These are phyloP conservation scores for Hirschioporus abietinus DNA, from an alignment of 768 basidiomycete genomes.

Conservation along the genomic window DNA sequence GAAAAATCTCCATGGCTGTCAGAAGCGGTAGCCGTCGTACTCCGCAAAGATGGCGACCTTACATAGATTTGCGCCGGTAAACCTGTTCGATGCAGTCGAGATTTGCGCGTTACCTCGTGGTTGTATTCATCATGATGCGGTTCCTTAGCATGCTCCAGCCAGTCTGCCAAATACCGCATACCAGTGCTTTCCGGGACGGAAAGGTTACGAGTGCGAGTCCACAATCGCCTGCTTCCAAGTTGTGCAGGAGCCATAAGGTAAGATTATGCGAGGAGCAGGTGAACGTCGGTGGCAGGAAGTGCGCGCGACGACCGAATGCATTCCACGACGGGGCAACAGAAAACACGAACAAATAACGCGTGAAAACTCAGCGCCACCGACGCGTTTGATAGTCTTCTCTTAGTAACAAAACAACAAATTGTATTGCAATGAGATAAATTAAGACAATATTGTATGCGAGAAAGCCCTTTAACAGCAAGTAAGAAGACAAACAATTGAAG, in stretches of 20 bases:
- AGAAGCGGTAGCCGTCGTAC: neutral
- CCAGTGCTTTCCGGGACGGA: neutral
- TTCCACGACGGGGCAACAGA: neutral
- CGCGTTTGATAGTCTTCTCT: neutral
- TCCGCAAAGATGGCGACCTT: neutral
- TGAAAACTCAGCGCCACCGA: neutral
- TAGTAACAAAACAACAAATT: neutral
- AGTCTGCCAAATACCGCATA: neutral
- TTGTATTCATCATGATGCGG: neutral
- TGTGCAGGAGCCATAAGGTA: neutral
- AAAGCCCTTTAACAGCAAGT: neutral
- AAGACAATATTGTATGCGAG: neutral
- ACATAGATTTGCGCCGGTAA: neutral
- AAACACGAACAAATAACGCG: neutral
- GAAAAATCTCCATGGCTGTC: neutral
- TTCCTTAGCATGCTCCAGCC: neutral
- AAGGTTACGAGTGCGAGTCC: neutral
- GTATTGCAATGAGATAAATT: neutral
- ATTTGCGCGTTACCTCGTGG: neutral
- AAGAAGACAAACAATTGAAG: neutral
- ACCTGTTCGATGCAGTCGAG: neutral
- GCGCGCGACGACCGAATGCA: neutral
- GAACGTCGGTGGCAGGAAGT: neutral
- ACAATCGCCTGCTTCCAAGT: neutral
- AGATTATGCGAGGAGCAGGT: neutral